A percentile compares a stretch with the other conserved stretches of the same genome.
Conservation (phyloP, 2,329 filamentous ascomycete genomes). For the Cladorrhinum sp. region DNA sequence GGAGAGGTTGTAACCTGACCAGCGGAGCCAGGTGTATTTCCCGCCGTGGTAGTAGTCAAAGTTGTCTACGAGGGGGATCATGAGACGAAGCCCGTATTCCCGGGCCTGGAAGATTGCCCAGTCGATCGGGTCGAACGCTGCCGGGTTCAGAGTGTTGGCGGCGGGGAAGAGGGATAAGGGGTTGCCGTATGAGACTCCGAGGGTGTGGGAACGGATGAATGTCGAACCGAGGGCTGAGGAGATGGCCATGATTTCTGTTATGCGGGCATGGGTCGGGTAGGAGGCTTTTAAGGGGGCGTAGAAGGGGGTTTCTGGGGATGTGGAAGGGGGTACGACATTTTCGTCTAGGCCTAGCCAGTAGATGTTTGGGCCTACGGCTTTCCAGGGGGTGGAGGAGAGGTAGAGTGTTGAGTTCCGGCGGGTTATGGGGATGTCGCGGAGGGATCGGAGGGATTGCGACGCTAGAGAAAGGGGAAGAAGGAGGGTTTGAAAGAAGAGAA, state of each 20-base stretch:
- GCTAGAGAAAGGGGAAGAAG: neutral
- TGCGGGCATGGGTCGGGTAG: conserved; percentile 45
- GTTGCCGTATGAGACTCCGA: conserved; percentile 46
- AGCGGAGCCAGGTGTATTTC: conserved; percentile 48
- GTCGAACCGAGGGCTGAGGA: conserved; percentile 44
- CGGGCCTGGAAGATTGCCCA: conserved; percentile 44
- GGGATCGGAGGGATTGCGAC: neutral
- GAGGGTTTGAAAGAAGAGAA: neutral
- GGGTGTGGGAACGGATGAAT: conserved; percentile 44
- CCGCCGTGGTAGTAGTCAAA: conserved; percentile 52
- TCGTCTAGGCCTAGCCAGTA: conserved; percentile 52
- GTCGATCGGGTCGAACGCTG: conserved; percentile 45
- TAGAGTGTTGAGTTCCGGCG: conserved; percentile 37
- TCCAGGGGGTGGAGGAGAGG: conserved; percentile 41
- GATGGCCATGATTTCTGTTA: conserved; percentile 45
- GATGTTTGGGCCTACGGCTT: conserved; percentile 46
- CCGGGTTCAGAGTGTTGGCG: conserved; percentile 39
- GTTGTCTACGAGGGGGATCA: conserved; percentile 46
- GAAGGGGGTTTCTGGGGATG: conserved; percentile 35
- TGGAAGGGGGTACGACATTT: conserved; percentile 42
- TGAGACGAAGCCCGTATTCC: conserved; percentile 41
- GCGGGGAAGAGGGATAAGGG: conserved; percentile 45
- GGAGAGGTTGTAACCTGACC: conserved; percentile 43
- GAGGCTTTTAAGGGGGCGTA: conserved; percentile 42
- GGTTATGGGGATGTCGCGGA: conserved; percentile 30